Conservation (phyloP, 2,329 filamentous ascomycete genomes). For the Ascochyta lentis region DNA sequence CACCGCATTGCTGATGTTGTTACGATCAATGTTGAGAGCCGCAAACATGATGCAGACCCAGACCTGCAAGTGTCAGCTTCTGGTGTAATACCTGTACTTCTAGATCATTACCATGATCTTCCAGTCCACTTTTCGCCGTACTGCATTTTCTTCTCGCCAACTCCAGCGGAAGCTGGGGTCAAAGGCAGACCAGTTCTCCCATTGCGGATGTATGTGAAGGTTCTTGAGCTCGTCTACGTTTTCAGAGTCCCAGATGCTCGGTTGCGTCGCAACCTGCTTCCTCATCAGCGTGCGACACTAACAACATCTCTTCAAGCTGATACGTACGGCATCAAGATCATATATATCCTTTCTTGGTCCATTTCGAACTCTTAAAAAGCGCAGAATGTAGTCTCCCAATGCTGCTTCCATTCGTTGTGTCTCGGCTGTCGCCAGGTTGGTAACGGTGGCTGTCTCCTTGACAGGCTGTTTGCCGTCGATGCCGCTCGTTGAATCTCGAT, state of each 20-base stretch:
- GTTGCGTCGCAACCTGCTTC: constrained; percentile 16
- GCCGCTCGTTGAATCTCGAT: constrained; percentile 8
- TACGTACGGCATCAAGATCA: constrained; percentile 14
- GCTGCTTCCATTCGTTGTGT: constrained; percentile 14
- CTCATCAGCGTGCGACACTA: not conserved
- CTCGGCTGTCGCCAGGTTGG: constrained; percentile 11
- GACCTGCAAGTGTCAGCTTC: constrained; percentile 45
- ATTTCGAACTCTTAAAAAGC: constrained; percentile 10
- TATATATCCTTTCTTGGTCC: constrained; percentile 9
- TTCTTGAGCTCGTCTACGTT: constrained; percentile 13
- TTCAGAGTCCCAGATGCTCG: constrained; percentile 16
- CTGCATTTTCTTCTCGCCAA: constrained; percentile 57
- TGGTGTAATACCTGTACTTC: constrained; percentile 40
- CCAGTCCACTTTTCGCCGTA: constrained; percentile 19
- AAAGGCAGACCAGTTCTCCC: constrained; percentile 64
- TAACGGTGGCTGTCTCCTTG: constrained; percentile 9
- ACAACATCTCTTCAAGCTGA: not conserved
- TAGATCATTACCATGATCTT: constrained; percentile 13
- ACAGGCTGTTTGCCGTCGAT: constrained; percentile 8
- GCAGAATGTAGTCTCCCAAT: constrained; percentile 14
- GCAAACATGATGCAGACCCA: constrained; percentile 61
- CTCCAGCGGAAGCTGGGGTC: constrained; percentile 62
- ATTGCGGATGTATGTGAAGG: constrained; percentile 37
- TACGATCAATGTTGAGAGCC: constrained; percentile 55
- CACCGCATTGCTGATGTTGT: constrained; percentile 44